Conservation (phyloP, 2,329 filamentous ascomycete species). For the Camptophora hylomeconis region DNA sequence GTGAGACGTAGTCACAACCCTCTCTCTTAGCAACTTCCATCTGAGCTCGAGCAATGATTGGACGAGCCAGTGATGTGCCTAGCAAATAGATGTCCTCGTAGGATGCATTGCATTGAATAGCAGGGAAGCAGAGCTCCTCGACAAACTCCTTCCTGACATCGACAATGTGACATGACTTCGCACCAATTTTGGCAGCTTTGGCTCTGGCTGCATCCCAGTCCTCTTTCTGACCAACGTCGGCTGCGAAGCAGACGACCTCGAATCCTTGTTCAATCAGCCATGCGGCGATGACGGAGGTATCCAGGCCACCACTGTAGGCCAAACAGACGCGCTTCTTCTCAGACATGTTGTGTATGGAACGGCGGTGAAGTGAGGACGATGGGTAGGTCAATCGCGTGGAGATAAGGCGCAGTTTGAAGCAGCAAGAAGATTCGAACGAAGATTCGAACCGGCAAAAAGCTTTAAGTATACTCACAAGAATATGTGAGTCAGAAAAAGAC, state of each 20-base stretch:
- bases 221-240: constrained; percentile 60
- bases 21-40: constrained; percentile 29
- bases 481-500: no score
- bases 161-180: constrained; percentile 41
- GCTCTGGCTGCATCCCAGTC: constrained; percentile 65
- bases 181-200: constrained; percentile 48
- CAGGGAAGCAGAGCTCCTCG: constrained; percentile 67
- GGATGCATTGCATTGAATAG: constrained; percentile 54
- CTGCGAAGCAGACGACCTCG: constrained; percentile 53
- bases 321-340: constrained; percentile 9
- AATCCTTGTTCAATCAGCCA: constrained; percentile 35
- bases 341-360: no score
- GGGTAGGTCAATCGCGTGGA: no score
- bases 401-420: no score
- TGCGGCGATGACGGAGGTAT: constrained; percentile 44
- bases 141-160: constrained; percentile 65
- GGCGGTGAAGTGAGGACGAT: no score
- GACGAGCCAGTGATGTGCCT: constrained; percentile 26
- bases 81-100: constrained; percentile 16
- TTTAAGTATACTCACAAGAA: no score
- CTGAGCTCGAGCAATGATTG: constrained; percentile 34
- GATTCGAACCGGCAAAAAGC: no score
- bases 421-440: no score
- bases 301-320: constrained; percentile 39
- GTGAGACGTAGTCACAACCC: constrained; percentile 26